A percentile compares a stretch with the other conserved stretches of the same genome.
Conservation (phyloP, 352 stramenopile species). For the Pythium volutum region DNA sequence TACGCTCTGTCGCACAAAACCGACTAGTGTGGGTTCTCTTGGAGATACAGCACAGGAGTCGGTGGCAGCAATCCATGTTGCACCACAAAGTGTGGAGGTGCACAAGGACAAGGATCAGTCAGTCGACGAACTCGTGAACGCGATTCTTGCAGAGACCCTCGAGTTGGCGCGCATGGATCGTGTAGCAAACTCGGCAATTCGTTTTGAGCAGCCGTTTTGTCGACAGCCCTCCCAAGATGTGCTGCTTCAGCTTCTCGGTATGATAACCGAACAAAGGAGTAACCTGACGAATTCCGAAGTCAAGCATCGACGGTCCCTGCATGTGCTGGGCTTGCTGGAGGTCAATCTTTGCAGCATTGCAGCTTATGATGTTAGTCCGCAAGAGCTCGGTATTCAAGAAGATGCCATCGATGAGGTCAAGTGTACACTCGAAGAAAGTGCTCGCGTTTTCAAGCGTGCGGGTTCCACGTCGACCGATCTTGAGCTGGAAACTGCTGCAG, state of each 20-base stretch:
- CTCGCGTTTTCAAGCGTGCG: constrained; percentile 16
- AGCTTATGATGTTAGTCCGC: constrained; percentile 42
- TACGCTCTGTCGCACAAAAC: constrained; percentile 33
- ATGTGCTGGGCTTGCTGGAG: constrained; percentile 46
- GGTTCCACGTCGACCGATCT: not conserved
- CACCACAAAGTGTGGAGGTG: not conserved
- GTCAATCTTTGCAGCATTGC: constrained; percentile 66
- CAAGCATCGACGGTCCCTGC: constrained; percentile 3
- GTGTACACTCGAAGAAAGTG: constrained; percentile 46
- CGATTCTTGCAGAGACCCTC: constrained; percentile 24
- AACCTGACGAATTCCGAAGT: not conserved
- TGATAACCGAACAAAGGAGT: constrained; percentile 25
- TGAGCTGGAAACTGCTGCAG: constrained; percentile 53
- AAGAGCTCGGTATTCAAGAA: constrained; percentile 37
- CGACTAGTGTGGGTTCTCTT: not conserved
- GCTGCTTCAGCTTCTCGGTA: constrained; percentile 44
- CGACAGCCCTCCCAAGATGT: constrained; percentile 59
- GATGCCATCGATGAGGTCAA: constrained; percentile 38
- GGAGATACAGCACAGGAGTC: too few relatives aligned
- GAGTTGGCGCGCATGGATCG: constrained; percentile 20
- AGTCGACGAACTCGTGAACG: constrained; percentile 20
- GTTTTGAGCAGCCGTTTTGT: constrained; percentile 79
- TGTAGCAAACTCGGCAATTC: constrained; percentile 4
- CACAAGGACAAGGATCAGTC: not conserved
- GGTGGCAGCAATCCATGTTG: too few relatives aligned